Evolutionary conservation across 306 rosid species (phyloP).

Genomic region (Heteromeles arbutifolia): DNA sequence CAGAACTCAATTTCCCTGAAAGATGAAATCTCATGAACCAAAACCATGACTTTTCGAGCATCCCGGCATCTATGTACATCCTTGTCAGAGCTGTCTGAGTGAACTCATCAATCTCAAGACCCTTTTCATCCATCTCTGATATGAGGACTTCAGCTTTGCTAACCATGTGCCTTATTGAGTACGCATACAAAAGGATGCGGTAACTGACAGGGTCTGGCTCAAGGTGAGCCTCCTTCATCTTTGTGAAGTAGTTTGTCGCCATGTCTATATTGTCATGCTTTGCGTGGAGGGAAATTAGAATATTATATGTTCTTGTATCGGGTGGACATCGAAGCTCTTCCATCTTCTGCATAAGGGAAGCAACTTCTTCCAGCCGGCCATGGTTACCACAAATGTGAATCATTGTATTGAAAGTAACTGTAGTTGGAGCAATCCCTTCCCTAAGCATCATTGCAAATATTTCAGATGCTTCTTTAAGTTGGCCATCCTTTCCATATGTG

Average conservation of each 20-base stretch:
- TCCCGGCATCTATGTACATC: conserved; percentile 59
- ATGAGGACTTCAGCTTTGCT: conserved; percentile 50
- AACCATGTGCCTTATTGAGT: conserved; percentile 68
- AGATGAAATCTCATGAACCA: conserved; percentile 71
- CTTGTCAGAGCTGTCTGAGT: conserved; percentile 72
- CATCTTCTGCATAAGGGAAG: conserved; percentile 56
- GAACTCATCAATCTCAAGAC: conserved; percentile 64
- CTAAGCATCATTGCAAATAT: conserved; percentile 69
- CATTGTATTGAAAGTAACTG: conserved; percentile 74
- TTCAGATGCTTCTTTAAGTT: conserved; percentile 47
- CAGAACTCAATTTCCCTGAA: conserved; percentile 51
- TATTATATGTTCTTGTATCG: conserved; percentile 69
- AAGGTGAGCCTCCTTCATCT: conserved; percentile 55
- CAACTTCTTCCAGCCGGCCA: conserved; percentile 45
- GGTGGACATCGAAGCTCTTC: conserved; percentile 55
- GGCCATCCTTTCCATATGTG: conserved; percentile 67
- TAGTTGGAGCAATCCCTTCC: conserved; percentile 67
- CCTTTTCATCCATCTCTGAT: conserved; percentile 59
- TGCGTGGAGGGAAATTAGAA: conserved; percentile 51
- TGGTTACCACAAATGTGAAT: conserved; percentile 73
- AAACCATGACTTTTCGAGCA: conserved; percentile 64
- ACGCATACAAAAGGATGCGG: conserved; percentile 63
- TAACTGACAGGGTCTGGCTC: conserved; percentile 62
- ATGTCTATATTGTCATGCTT: conserved; percentile 46
- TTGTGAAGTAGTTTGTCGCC: conserved; percentile 47